Percentiles rank a stretch among this genome's conserved stretches.
Evolutionary conservation across 2,329 filamentous ascomycete genomes (phyloP).

Genomic region (Trichoderma sp.): DNA sequence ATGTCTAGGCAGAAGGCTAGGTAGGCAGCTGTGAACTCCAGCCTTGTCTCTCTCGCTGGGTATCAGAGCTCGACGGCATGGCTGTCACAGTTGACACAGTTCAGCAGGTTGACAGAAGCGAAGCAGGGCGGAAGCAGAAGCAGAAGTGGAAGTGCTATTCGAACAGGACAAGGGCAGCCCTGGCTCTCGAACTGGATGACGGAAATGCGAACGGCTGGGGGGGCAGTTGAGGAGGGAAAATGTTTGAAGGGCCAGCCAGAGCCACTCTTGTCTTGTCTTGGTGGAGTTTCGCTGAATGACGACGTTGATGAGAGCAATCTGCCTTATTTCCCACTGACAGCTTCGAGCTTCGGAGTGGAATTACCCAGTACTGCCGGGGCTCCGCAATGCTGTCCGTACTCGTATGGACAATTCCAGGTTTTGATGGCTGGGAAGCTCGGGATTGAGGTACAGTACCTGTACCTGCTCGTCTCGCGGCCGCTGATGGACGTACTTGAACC

Average conservation of each 20-base stretch:
- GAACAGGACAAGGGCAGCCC: slow-evolving; percentile 7
- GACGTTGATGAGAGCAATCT: slow-evolving; percentile 4
- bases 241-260: slow-evolving; percentile 1
- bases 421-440: not conserved
- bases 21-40: slow-evolving; percentile 9
- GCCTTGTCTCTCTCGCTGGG: not conserved
- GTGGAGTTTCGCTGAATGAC: not conserved
- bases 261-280: not conserved
- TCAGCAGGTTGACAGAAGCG: too few relatives aligned
- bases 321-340: not conserved
- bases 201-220: slow-evolving; percentile 16
- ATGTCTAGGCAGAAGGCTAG: too few relatives aligned
- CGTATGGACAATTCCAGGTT: not conserved
- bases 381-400: not conserved
- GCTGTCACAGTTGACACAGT: too few relatives aligned
- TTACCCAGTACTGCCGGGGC: not conserved
- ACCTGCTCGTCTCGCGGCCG: not conserved
- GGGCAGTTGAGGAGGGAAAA: not conserved
- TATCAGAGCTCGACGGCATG: not conserved
- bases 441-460: not conserved
- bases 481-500: not conserved
- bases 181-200: slow-evolving; percentile 17
- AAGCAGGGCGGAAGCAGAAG: too few relatives aligned
- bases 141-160: not conserved
- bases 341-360: not conserved